These are phyloP conservation scores for Chytriomyces hyalinus DNA, from an alignment of 192 early-diverging fungal genomes.

Conservation along the genomic window DNA sequence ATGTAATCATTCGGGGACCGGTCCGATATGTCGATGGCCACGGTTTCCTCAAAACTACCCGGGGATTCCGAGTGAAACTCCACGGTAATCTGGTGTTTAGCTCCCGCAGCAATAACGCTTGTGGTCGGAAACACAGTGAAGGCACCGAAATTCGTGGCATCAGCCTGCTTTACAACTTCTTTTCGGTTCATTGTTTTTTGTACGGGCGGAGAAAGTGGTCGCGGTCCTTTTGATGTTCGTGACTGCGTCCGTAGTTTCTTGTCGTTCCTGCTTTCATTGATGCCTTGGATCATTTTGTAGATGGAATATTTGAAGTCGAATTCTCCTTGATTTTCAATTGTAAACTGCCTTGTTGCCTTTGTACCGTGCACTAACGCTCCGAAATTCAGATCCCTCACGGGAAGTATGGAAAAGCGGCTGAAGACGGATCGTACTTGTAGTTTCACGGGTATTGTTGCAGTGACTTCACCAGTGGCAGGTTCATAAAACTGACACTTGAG, in stretches of 20 bases:
- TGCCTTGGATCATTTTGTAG: slow-evolving; percentile 54
- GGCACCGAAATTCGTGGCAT: slow-evolving; percentile 62
- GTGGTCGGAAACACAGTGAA: slow-evolving; percentile 64
- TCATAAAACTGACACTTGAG: slow-evolving; percentile 68
- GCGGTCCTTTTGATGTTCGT: slow-evolving; percentile 44
- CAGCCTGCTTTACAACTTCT: slow-evolving; percentile 57
- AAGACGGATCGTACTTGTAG: slow-evolving; percentile 60
- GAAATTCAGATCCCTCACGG: slow-evolving; percentile 66
- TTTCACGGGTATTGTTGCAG: slow-evolving; percentile 58
- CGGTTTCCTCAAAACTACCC: slow-evolving; percentile 63
- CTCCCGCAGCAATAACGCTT: slow-evolving; percentile 53
- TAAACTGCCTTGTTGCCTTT: slow-evolving; percentile 60
- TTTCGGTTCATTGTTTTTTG: slow-evolving; percentile 45
- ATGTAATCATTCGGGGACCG: slow-evolving; percentile 51
- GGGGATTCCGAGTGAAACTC: slow-evolving; percentile 67
- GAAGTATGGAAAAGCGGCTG: slow-evolving; percentile 60
- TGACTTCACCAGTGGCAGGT: slow-evolving; percentile 62
- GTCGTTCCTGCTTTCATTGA: slow-evolving; percentile 39
- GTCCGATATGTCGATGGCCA: slow-evolving; percentile 65
- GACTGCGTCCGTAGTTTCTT: slow-evolving; percentile 50
- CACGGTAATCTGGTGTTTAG: slow-evolving; percentile 62
- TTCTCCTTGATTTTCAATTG: slow-evolving; percentile 66
- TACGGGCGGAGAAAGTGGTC: slow-evolving; percentile 47
- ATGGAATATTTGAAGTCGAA: slow-evolving; percentile 69
- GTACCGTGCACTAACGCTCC: slow-evolving; percentile 64